Evolutionary conservation across 495 filamentous ascomycete species (phyloP), one percentile per base, ranked within the genome.

Genomic region (Aspergillus carlsbadensis): DNA sequence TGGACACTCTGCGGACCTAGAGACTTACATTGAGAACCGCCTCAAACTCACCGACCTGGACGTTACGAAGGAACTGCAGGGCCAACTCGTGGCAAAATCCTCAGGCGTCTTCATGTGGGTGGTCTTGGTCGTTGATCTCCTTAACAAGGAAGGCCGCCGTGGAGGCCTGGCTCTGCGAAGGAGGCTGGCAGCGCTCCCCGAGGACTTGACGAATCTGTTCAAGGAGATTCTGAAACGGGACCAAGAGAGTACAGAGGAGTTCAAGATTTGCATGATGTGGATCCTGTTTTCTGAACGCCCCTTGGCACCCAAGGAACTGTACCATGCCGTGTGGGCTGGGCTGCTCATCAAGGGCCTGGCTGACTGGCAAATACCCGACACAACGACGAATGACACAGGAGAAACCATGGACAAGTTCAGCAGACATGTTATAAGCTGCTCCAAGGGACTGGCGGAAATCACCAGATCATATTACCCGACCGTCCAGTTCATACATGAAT

Each of bases 401-500:
- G 52, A 40, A 18, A 43, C 18, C 11, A 7, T 40, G 20, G 54
- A 18, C n/a, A 51, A 29, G 62, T 17, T 53, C 40, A 5, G 66
- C 61, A 65, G 59, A 57, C 73, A 54, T 60, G 65, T 78, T 8
- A 54, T 73, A 1, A 64, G 62, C 45, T 70, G 49, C 6, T 78
- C 75, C 0, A 78, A 78, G 58, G 75, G 77, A 14, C 71, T 78
- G 17, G 75, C 70, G 1, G 73, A 80, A 46, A 64, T 63, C 3
- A 70, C 69, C 0, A 64, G 55, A 34, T 63, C 70, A 0, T 46
- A 55, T 0, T 29, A 17, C 2, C 51, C 57, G 33, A 65, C 44
- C 2, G 69, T 78, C 33, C 76, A 81, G 56, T 81, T 81, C 56
- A 79, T 81, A 40, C 76, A 81, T 54, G 75, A 79, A 60, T 78